These are phyloP conservation scores for Remersonia thermophila DNA, from an alignment of 2,329 filamentous ascomycete genomes.

Conservation along the genomic window DNA sequence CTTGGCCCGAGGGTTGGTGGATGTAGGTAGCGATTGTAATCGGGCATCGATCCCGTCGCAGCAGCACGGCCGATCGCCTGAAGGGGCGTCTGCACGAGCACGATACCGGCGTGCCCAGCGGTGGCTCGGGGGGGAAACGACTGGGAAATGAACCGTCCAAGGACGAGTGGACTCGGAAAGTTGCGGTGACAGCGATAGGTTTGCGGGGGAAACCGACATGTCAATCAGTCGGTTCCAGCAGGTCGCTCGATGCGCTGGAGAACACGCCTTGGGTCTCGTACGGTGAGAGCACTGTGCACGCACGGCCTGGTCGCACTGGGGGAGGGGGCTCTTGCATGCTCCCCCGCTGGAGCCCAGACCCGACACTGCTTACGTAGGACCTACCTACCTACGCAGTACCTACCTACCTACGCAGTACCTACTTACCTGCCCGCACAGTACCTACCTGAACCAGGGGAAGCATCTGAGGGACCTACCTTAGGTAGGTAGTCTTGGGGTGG, in stretches of 20 bases:
- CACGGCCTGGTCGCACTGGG: not conserved
- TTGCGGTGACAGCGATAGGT: not conserved
- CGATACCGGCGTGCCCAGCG: not conserved
- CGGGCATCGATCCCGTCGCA: slow-evolving; percentile 4
- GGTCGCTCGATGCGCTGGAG: not conserved
- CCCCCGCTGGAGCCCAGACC: too few relatives aligned
- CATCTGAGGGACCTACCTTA: too few relatives aligned
- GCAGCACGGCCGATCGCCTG: not conserved
- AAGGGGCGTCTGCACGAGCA: not conserved
- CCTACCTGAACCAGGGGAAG: too few relatives aligned
- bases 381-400: too few relatives aligned
- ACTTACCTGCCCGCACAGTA: too few relatives aligned
- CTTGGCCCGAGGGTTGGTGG: not conserved
- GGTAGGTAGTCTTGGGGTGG: too few relatives aligned
- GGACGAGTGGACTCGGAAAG: not conserved
- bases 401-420: too few relatives aligned
- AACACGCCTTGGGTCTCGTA: not conserved
- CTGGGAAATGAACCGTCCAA: not conserved
- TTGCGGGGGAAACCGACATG: not conserved
- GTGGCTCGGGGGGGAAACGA: not conserved
- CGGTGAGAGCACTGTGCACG: not conserved
- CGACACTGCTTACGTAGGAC: too few relatives aligned
- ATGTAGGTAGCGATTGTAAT: not conserved
- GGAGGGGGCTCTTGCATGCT: too few relatives aligned
- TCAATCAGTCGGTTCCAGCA: not conserved